Evolutionary conservation across 441 rosid species (phyloP).

Genomic region (Adansonia grandidieri): DNA sequence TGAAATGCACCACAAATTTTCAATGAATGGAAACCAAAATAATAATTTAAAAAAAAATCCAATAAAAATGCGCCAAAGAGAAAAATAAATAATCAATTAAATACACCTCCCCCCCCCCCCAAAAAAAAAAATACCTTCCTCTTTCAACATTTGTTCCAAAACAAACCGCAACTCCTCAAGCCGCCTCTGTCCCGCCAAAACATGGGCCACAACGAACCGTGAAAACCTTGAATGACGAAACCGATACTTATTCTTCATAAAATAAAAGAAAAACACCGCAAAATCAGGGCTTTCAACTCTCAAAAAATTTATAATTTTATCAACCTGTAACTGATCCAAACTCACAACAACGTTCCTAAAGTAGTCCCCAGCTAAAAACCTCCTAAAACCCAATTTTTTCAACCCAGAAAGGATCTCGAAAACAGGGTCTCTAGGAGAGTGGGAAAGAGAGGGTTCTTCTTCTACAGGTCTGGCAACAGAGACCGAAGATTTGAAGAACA

Average conservation of each 20-base stretch:
- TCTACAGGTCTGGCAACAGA: slow-evolving; percentile 44
- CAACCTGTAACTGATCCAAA: slow-evolving; percentile 51
- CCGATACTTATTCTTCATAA: slow-evolving; percentile 52
- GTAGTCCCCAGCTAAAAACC: slow-evolving; percentile 37
- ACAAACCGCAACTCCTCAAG: slow-evolving; percentile 52
- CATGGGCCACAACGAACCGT: slow-evolving; percentile 54
- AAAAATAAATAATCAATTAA: neutral
- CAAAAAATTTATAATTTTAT: slow-evolving; percentile 48
- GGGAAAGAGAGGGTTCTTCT: slow-evolving; percentile 18
- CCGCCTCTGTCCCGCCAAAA: slow-evolving; percentile 51
- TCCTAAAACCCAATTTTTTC: slow-evolving; percentile 47
- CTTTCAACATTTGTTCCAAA: slow-evolving; percentile 52
- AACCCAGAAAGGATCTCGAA: slow-evolving; percentile 47
- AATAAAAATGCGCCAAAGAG: neutral
- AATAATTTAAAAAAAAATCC: neutral
- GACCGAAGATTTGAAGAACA: slow-evolving; percentile 44
- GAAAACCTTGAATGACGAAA: slow-evolving; percentile 62
- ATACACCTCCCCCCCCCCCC: neutral
- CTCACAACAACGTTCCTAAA: slow-evolving; percentile 41
- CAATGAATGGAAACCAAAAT: neutral
- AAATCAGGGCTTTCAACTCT: slow-evolving; percentile 47
- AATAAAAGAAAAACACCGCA: slow-evolving; percentile 54
- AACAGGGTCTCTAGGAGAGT: slow-evolving; percentile 37
- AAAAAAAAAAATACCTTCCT: slow-evolving; percentile 51
- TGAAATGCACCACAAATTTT: neutral